Evolutionary conservation across 2,329 filamentous ascomycete genomes (phyloP).

Genomic region (Cytospora piceicola): DNA sequence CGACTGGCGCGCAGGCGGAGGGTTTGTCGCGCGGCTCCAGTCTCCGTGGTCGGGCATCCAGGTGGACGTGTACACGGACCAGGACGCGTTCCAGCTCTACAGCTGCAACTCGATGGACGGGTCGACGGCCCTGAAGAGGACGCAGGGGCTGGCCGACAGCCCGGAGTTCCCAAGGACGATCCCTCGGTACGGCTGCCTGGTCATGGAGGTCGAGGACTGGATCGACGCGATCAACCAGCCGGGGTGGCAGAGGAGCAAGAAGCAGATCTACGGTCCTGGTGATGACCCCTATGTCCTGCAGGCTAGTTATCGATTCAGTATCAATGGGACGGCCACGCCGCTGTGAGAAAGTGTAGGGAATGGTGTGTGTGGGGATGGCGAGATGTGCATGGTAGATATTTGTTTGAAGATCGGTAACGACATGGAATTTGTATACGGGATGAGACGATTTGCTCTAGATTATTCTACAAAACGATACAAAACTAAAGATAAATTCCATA

Average conservation of each 20-base stretch:
- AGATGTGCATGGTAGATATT: slow-evolving; percentile 7
- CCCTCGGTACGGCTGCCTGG: slow-evolving; percentile 79
- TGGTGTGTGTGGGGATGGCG: not conserved
- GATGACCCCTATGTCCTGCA: slow-evolving; percentile 65
- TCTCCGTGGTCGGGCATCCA: slow-evolving; percentile 81
- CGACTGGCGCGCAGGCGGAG: slow-evolving; percentile 63
- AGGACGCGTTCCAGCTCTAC: slow-evolving; percentile 88
- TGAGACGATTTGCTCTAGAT: no score
- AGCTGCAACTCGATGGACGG: slow-evolving; percentile 79
- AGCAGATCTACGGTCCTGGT: slow-evolving; percentile 64
- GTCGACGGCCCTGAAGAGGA: slow-evolving; percentile 68
- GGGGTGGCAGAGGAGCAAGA: slow-evolving; percentile 72
- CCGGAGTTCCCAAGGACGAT: slow-evolving; percentile 63
- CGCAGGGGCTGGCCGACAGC: slow-evolving; percentile 65
- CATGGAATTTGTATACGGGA: no score
- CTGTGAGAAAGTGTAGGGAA: not conserved
- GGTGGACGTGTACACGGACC: slow-evolving; percentile 80
- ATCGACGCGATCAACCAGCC: slow-evolving; percentile 94
- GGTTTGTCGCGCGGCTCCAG: slow-evolving; percentile 68
- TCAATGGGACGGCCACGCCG: slow-evolving; percentile 41
- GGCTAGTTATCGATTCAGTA: slow-evolving; percentile 63
- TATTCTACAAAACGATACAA: no score
- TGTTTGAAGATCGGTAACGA: not conserved
- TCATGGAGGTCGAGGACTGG: slow-evolving; percentile 91
- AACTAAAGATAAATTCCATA: no score